A percentile compares a stretch with the other conserved stretches of the same genome.
These are phyloP conservation scores for Cryptococcus sp. DNA, from an alignment of 1,284 basidiomycete species.

Conservation along the genomic window DNA sequence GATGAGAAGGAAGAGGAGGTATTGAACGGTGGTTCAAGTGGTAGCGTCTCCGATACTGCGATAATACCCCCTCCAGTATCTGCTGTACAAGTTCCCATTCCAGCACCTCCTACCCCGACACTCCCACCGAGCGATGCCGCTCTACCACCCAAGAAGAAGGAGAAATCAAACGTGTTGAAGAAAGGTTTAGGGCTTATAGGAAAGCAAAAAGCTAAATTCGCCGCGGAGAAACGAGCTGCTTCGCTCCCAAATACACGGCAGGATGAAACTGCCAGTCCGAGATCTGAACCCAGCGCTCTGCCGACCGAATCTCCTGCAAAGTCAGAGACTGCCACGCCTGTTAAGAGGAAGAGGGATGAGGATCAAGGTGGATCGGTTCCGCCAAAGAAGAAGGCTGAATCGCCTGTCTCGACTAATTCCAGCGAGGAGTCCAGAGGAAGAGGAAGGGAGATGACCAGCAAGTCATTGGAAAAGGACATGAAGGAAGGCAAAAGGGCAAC, in stretches of 20 bases:
- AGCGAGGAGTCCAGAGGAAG: not conserved
- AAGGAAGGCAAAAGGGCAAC: too few relatives aligned
- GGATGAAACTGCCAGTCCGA: constrained; percentile 13
- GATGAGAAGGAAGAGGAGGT: constrained; percentile 30
- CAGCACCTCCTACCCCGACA: constrained; percentile 82
- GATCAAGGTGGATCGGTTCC: not conserved
- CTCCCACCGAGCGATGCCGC: constrained; percentile 18
- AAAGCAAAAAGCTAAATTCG: constrained; percentile 27
- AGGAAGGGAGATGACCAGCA: not conserved
- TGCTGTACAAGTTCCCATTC: constrained; percentile 64
- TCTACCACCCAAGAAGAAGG: not conserved
- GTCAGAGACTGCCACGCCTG: not conserved
- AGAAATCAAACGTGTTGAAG: not conserved
- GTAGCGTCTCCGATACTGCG: not conserved
- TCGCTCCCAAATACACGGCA: constrained; percentile 18
- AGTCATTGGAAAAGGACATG: too few relatives aligned
- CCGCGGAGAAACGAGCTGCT: constrained; percentile 19
- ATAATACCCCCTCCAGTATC: not conserved
- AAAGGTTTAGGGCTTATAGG: constrained; percentile 13
- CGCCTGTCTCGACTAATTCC: not conserved
- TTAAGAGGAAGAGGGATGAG: not conserved
- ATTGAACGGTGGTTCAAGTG: constrained; percentile 22
- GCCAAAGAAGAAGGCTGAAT: not conserved
- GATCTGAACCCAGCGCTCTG: not conserved
- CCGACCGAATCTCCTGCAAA: not conserved